Evolutionary conservation across 306 rosid species (phyloP).

Genomic region (Lablab purpureus): DNA sequence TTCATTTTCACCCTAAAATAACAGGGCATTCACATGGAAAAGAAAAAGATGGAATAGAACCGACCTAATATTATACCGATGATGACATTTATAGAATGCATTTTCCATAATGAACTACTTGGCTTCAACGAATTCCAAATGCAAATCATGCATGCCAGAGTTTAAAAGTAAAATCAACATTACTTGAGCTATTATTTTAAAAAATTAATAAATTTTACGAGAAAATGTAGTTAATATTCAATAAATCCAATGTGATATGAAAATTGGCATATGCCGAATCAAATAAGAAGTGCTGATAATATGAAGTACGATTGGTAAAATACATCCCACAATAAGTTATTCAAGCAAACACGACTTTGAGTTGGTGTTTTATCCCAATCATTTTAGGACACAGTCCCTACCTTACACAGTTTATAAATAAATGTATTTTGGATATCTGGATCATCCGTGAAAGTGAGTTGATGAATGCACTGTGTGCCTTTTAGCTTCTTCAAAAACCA

Average conservation of each 20-base stretch:
- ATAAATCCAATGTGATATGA: constrained; percentile 18
- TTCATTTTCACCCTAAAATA: neutral
- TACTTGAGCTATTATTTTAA: constrained; percentile 22
- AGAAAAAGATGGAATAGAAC: constrained; percentile 8
- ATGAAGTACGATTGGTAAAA: neutral
- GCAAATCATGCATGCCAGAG: constrained; percentile 23
- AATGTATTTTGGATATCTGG: constrained; percentile 88
- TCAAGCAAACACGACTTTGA: constrained; percentile 42
- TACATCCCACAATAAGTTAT: constrained; percentile 6
- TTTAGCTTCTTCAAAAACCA: constrained; percentile 94
- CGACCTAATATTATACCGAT: neutral
- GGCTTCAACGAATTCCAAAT: neutral
- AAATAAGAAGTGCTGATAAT: constrained; percentile 21
- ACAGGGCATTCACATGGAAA: neutral
- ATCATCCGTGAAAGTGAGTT: constrained; percentile 92
- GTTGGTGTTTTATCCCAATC: constrained; percentile 41
- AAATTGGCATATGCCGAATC: constrained; percentile 12
- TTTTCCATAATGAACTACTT: constrained; percentile 11
- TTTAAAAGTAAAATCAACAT: constrained; percentile 23
- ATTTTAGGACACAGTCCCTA: constrained; percentile 46
- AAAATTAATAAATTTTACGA: constrained; percentile 13
- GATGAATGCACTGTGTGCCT: constrained; percentile 91
- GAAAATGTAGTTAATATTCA: neutral
- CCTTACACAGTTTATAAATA: constrained; percentile 86
- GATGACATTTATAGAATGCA: neutral